phyloP scores from a whole-genome alignment of 495 filamentous ascomycete species.

The Polyplosphaeria fusca region DNA sequence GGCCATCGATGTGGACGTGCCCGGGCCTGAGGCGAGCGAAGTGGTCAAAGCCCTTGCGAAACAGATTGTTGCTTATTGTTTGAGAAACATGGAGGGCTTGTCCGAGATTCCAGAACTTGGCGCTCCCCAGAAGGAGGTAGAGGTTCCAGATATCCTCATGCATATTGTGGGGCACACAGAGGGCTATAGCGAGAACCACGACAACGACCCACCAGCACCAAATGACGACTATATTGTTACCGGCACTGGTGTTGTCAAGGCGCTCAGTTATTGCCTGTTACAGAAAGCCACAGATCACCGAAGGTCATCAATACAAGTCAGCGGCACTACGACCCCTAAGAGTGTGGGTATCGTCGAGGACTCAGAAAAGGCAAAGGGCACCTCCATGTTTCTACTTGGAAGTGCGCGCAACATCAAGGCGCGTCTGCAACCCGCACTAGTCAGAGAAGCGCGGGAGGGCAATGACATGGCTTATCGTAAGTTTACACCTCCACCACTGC shows the following conservation, averaged over 20 bases:
- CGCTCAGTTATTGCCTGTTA: conserved; percentile 81
- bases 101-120: conserved; percentile 44
- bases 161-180: conserved; percentile 61
- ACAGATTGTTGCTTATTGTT: conserved; percentile 88
- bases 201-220: conserved; percentile 69
- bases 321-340: conserved; percentile 56
- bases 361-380: conserved; percentile 76
- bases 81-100: conserved; percentile 80
- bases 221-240: conserved; percentile 95
- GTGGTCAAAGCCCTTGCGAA: conserved; percentile 90
- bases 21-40: conserved; percentile 71
- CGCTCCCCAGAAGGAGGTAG: conserved; percentile 46
- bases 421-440: conserved; percentile 78
- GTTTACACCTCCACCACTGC: conserved; percentile 38
- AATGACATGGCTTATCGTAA: conserved; percentile 74
- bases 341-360: conserved; percentile 46
- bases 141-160: conserved; percentile 62
- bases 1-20: conserved; percentile 88
- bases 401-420: conserved; percentile 84
- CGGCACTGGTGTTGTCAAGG: conserved; percentile 88
- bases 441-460: conserved; percentile 65
- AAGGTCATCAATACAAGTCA: conserved; percentile 42
- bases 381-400: conserved; percentile 82
- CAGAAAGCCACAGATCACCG: conserved; percentile 63
- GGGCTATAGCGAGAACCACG: conserved; percentile 52